These are phyloP conservation scores for Salix caprea DNA, from an alignment of 345 rosid genomes.

Conservation along the genomic window DNA sequence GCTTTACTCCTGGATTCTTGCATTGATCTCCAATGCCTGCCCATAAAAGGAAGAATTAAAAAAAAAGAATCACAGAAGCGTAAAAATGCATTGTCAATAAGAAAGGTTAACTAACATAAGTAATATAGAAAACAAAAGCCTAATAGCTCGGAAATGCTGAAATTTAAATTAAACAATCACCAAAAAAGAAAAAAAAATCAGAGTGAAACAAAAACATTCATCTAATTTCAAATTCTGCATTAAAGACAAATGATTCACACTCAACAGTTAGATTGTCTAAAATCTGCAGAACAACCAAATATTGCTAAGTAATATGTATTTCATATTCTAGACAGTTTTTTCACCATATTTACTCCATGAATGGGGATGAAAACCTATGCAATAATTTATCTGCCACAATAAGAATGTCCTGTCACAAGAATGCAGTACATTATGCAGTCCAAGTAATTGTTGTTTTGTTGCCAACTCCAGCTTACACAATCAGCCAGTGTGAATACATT, in stretches of 20 bases:
- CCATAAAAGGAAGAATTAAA: slow-evolving; percentile 4
- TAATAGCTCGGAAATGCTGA: too few relatives aligned
- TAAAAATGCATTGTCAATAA: background rate
- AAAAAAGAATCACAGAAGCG: background rate
- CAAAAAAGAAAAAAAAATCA: background rate
- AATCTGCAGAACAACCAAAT: background rate
- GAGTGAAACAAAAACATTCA: background rate
- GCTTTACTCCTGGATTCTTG: slow-evolving; percentile 44
- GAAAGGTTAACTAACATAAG: too few relatives aligned
- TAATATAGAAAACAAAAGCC: too few relatives aligned
- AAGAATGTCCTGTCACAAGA: too few relatives aligned
- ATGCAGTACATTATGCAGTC: too few relatives aligned
- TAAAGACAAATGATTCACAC: background rate
- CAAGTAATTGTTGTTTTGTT: too few relatives aligned
- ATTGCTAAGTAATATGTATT: background rate
- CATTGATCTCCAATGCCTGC: slow-evolving; percentile 85
- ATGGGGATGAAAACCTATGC: background rate
- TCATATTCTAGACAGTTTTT: background rate
- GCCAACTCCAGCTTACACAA: too few relatives aligned
- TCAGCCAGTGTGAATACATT: too few relatives aligned
- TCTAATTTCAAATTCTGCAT: background rate
- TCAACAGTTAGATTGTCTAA: background rate
- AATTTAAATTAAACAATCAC: too few relatives aligned
- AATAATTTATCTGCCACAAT: background rate
- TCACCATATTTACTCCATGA: background rate